A percentile compares a stretch with the other conserved stretches of the same genome.
Conservation (phyloP, 148 eudicot genomes). For the Rhododendron simsii region DNA sequence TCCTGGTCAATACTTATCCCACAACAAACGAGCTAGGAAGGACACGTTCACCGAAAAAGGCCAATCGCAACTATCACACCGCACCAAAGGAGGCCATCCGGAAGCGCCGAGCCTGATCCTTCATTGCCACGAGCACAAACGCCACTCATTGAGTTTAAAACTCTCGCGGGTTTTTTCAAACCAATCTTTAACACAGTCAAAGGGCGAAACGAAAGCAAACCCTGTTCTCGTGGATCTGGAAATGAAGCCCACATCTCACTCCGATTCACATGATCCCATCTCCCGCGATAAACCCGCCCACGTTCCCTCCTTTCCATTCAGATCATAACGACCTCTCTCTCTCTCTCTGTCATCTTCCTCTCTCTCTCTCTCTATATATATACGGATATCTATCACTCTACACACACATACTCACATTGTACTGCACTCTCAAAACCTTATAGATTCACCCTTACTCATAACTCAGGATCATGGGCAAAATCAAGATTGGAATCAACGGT, state of each 20-base stretch:
- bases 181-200: too few relatives aligned
- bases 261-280: conserved; percentile 8
- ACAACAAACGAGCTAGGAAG: too few relatives aligned
- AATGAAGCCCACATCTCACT: neutral
- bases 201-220: neutral
- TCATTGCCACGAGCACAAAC: too few relatives aligned
- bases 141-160: too few relatives aligned
- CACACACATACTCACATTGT: neutral
- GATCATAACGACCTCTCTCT: neutral
- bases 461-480: conserved; percentile 29
- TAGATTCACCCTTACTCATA: neutral
- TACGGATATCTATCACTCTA: neutral
- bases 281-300: conserved; percentile 1
- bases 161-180: too few relatives aligned
- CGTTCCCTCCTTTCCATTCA: neutral
- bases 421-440: neutral
- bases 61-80: too few relatives aligned
- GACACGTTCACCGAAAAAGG: too few relatives aligned
- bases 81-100: too few relatives aligned
- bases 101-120: too few relatives aligned
- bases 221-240: neutral
- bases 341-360: too few relatives aligned
- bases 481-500: conserved; percentile 72
- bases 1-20: too few relatives aligned
- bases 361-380: too few relatives aligned